Evolutionary conservation across 176 grass and related monocot genomes (phyloP).

Genomic region (Eragrostis nindensis): DNA sequence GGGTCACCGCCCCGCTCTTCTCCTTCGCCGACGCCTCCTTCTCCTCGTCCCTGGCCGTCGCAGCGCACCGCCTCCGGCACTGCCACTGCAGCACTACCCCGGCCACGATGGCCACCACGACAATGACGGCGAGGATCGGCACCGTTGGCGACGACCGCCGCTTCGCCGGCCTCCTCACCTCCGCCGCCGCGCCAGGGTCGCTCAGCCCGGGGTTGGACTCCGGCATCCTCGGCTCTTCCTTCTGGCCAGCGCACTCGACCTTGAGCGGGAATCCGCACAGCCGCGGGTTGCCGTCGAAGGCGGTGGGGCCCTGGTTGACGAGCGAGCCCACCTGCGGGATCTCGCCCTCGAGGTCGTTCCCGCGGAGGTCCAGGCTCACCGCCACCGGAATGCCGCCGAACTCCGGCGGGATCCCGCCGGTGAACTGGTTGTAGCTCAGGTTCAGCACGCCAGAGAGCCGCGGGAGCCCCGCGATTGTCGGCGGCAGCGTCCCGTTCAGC

Average conservation of each 20-base stretch:
- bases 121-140: constrained; percentile 59
- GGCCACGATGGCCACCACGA: constrained; percentile 50
- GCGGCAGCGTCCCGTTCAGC: constrained; percentile 67
- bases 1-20: constrained; percentile 42
- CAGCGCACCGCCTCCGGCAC: constrained; percentile 57
- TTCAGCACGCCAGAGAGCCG: constrained; percentile 84
- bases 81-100: constrained; percentile 78
- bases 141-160: constrained; percentile 49
- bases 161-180: constrained; percentile 37
- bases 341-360: constrained; percentile 92
- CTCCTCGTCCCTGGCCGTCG: constrained; percentile 30
- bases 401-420: constrained; percentile 67
- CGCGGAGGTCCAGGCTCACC: constrained; percentile 84
- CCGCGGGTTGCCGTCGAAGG: constrained; percentile 76
- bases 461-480: constrained; percentile 60
- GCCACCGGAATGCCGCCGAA: constrained; percentile 78
- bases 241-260: constrained; percentile 53
- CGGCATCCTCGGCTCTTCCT: constrained; percentile 60
- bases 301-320: constrained; percentile 92
- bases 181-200: constrained; percentile 55
- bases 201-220: constrained; percentile 38
- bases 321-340: constrained; percentile 91
- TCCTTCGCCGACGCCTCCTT: constrained; percentile 57
- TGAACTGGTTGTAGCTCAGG: constrained; percentile 77
- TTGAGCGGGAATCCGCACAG: constrained; percentile 95